A percentile compares a stretch with the other conserved stretches of the same genome.
These are phyloP conservation scores for Termitomyces sp. DNA, from an alignment of 1,284 basidiomycete genomes.

Conservation along the genomic window DNA sequence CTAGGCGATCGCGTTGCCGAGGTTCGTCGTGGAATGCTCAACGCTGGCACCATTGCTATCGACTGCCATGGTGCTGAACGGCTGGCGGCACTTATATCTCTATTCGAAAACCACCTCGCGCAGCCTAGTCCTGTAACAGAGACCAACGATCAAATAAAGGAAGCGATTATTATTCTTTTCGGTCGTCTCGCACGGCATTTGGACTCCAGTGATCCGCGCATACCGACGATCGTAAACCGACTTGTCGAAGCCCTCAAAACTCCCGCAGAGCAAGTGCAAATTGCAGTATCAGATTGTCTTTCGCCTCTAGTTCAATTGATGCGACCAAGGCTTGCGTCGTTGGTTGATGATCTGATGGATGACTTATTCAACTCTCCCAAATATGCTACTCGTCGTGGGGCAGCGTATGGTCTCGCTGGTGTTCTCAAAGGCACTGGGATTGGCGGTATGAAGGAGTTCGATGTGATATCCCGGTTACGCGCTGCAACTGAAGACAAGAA, in stretches of 20 bases:
- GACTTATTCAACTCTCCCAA: slow-evolving; percentile 77
- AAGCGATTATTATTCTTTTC: slow-evolving; percentile 93
- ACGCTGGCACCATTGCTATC: slow-evolving; percentile 78
- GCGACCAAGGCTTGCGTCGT: slow-evolving; percentile 53
- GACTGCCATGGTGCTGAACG: slow-evolving; percentile 79
- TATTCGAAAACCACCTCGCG: slow-evolving; percentile 82
- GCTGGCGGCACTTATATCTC: slow-evolving; percentile 73
- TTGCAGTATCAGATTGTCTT: slow-evolving; percentile 93
- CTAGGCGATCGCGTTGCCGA: slow-evolving; percentile 84
- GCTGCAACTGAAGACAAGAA: slow-evolving; percentile 89
- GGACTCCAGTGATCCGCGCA: slow-evolving; percentile 67
- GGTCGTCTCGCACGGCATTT: slow-evolving; percentile 92
- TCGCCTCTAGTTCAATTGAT: slow-evolving; percentile 82
- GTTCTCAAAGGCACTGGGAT: slow-evolving; percentile 90
- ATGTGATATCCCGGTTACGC: slow-evolving; percentile 72
- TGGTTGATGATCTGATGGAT: slow-evolving; percentile 76
- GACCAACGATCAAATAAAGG: slow-evolving; percentile 84
- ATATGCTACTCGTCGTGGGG: slow-evolving; percentile 90
- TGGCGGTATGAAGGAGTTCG: slow-evolving; percentile 78
- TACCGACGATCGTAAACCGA: slow-evolving; percentile 85
- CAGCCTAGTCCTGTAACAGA: slow-evolving; percentile 62
- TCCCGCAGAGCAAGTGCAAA: slow-evolving; percentile 94
- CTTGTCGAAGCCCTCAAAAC: slow-evolving; percentile 90
- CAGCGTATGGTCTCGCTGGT: slow-evolving; percentile 95
- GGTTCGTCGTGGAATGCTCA: slow-evolving; percentile 85